phyloP scores from a whole-genome alignment of 495 filamentous ascomycete genomes.

The Tetracladium setigerum region DNA sequence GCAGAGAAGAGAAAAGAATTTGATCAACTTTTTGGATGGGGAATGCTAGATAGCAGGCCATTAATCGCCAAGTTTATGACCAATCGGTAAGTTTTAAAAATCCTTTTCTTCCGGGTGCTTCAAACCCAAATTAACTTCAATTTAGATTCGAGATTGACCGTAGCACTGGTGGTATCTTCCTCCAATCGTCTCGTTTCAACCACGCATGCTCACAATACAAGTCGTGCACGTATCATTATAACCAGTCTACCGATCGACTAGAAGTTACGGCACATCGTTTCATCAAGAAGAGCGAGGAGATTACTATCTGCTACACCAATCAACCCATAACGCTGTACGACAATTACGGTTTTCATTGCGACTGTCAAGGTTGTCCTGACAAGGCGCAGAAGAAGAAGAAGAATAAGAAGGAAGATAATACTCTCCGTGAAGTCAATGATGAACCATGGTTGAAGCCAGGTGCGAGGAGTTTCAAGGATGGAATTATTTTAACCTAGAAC shows the following conservation, averaged over 20 bases:
- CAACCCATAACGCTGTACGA: background rate
- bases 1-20: conserved; percentile 7
- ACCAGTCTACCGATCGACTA: background rate
- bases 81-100: conserved; percentile 15
- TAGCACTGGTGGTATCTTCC: conserved; percentile 13
- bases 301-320: conserved; percentile 18
- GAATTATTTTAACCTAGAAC: too few species aligned
- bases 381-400: too few species aligned
- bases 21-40: background rate
- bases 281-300: conserved; percentile 11
- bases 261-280: background rate
- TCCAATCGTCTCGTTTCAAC: conserved; percentile 19
- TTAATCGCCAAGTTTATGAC: conserved; percentile 13
- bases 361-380: conserved; percentile 13
- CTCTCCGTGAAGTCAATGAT: too few species aligned
- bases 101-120: too few species aligned
- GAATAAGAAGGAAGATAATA: too few species aligned
- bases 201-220: conserved; percentile 14
- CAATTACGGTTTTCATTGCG: conserved; percentile 20
- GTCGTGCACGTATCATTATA: conserved; percentile 9
- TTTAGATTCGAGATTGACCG: conserved; percentile 10
- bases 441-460: too few species aligned
- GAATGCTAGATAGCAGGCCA: background rate
- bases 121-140: background rate
- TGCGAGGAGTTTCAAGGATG: too few species aligned